Evolutionary conservation across 2,329 filamentous ascomycete genomes (phyloP), one percentile per base, ranked within the genome.

Genomic region (Ophiognomonia clavigignenti-juglandacearum): DNA sequence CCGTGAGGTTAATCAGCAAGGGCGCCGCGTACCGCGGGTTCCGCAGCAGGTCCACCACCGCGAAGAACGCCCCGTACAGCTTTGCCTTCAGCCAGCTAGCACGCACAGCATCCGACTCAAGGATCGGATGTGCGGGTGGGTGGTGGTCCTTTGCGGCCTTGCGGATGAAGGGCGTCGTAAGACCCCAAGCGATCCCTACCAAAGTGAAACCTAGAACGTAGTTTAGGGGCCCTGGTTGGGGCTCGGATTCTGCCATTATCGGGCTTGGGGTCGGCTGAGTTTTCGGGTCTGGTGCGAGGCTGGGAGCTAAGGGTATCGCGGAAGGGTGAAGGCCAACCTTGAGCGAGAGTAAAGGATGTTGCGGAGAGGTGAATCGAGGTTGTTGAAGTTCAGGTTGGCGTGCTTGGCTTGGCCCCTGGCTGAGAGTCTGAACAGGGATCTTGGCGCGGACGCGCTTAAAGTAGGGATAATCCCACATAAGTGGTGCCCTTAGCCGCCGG

Each of bases 91-190:
- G 43, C 75, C 78, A 83, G 46, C 82, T 83, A 37, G 67, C 68
- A 54, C 65, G 63, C 50, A 84, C 70, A 19, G 71, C 69, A 6
- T 72, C 68, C 11, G 70, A 61, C 35, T 74, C 67, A 27, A 85
- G 70, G 18, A 78, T 57, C 3, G 79, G 70, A 56, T 84, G 82
- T 1, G 73, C 55, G 2, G 80, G 74, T 3, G 84, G 83, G 45
- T 73, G 79, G 69, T 93, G 90, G 52, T 83, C 77, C 40, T 85
- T 77, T 2, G 92, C 91, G 9, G 92, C 92, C 53, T 81, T 80
- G 20, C 91, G 85, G 74, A 97, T 95, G 71, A 97, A 96, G 46
- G 85, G 85, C 18, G 89, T 95, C 1, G 89, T 96, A 57, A 95
- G 82, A 43, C 91, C 92, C 92, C 92, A 97, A 56, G 89, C 91